Base-by-base conservation (phyloP, 441 rosid species). In the Hura crepitans region DNA sequence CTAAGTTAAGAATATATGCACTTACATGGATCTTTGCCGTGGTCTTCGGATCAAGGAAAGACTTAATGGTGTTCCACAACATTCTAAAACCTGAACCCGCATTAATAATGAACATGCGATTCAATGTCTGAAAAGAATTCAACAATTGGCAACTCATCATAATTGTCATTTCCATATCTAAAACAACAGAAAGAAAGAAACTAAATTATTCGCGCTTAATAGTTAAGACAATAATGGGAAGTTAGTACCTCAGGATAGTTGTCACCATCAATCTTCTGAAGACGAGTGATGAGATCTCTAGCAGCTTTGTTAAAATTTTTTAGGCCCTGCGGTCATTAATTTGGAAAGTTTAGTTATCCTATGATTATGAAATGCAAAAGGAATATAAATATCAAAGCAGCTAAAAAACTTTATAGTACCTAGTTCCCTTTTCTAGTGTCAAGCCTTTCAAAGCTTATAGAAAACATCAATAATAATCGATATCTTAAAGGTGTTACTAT, bases 51-150 rank as follows among this genome's bases (percentile, higher is more conserved):
- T 92, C 98, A 73, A 92, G 96, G 88, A 92, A 92, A 56, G 93
- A 89, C 79, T 90, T 93, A 23, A 90, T 77, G 58, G 93, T 84
- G 83, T 79, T 93, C 98, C 98, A 93, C 86, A 90, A 70, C 90
- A 93, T 89, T 78, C 98, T 88, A 72, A 93, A 93, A 78, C 98
- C 98, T 42, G 93, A 87, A 50, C 98, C 97, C 45, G 98, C 98
- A 79, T 93, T 90, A 81, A 93, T 86, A 78, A 93, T 93, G 85
- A 93, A 90, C 98, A 89, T 93, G 71, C 96, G 87, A 66, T 86
- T 87, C 90, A 93, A 82, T 69, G 91, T 86, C 97, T 93, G 87
- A 76, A 67, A 0, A 60, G 65, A 79, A 65, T 59, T 51, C 45
- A 66, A 54, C 45, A 74, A 64, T 65, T 50, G 33, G 42, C 37